Evolutionary conservation across 371 early-diverging fungal genomes (phyloP).

Genomic region (Mucor sp.): DNA sequence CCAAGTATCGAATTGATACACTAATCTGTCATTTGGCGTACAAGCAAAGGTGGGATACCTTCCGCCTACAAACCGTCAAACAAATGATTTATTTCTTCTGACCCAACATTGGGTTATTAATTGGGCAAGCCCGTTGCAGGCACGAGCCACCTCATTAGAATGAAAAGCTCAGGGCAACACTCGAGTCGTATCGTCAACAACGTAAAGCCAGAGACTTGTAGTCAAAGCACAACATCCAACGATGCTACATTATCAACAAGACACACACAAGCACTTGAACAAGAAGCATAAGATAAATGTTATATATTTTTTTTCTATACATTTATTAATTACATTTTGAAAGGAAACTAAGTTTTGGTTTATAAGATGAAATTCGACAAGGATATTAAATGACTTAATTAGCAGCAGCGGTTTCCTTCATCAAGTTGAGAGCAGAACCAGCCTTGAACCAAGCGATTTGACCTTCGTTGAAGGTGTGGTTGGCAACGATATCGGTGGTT

Average conservation of each 20-base stretch:
- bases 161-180: too few relatives aligned
- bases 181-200: too few relatives aligned
- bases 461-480: slow-evolving; percentile 95
- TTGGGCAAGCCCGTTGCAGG: too few relatives aligned
- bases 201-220: too few relatives aligned
- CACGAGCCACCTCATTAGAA: too few relatives aligned
- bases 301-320: background rate
- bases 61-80: too few relatives aligned
- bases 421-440: slow-evolving; percentile 87
- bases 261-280: background rate
- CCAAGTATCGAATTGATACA: too few relatives aligned
- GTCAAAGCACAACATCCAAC: too few relatives aligned
- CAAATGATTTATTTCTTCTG: too few relatives aligned
- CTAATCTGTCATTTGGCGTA: too few relatives aligned
- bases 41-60: too few relatives aligned
- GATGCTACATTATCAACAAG: background rate
- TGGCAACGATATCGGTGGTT: slow-evolving; percentile 79
- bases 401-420: slow-evolving; percentile 37
- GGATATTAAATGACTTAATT: background rate
- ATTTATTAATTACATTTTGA: slow-evolving; percentile 1
- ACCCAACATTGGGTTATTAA: too few relatives aligned
- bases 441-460: slow-evolving; percentile 97
- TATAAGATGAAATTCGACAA: background rate
- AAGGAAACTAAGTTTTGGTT: background rate
- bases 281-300: background rate